These are phyloP conservation scores for Eremothecium cymbalariae DNA, from an alignment of 1,139 yeast species.

Conservation along the genomic window DNA sequence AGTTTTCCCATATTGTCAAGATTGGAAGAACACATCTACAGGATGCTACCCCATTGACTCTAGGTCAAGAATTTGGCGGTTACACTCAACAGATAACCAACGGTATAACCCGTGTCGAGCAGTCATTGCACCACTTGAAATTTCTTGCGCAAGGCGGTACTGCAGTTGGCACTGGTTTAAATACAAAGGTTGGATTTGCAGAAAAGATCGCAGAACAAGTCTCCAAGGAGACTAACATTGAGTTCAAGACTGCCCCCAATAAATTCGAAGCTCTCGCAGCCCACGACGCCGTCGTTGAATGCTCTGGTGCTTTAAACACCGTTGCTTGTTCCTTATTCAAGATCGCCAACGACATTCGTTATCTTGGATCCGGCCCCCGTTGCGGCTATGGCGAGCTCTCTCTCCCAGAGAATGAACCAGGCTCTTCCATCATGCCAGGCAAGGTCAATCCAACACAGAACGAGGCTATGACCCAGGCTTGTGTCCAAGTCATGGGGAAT, in stretches of 20 bases:
- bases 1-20: constrained; percentile 82
- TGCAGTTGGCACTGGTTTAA: constrained; percentile 97
- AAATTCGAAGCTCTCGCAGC: constrained; percentile 99
- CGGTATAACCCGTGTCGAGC: constrained; percentile 82
- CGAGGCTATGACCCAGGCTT: constrained; percentile 97
- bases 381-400: constrained; percentile 97
- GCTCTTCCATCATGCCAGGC: constrained; percentile 99
- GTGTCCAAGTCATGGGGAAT: constrained; percentile 96
- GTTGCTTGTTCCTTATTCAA: constrained; percentile 88
- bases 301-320: constrained; percentile 94
- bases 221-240: constrained; percentile 74
- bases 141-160: constrained; percentile 98
- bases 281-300: constrained; percentile 95
- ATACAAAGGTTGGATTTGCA: constrained; percentile 85
- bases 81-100: constrained; percentile 87
- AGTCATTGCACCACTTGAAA: constrained; percentile 64
- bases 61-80: constrained; percentile 97
- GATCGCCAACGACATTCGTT: constrained; percentile 96
- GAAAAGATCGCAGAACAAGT: constrained; percentile 53
- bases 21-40: constrained; percentile 98
- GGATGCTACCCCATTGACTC: constrained; percentile 96
- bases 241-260: constrained; percentile 92
- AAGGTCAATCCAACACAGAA: constrained; percentile 98
- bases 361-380: constrained; percentile 98
- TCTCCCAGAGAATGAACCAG: constrained; percentile 97